phyloP scores from a whole-genome alignment of 2,329 filamentous ascomycete species.

The Zymoseptoria crescenta region DNA sequence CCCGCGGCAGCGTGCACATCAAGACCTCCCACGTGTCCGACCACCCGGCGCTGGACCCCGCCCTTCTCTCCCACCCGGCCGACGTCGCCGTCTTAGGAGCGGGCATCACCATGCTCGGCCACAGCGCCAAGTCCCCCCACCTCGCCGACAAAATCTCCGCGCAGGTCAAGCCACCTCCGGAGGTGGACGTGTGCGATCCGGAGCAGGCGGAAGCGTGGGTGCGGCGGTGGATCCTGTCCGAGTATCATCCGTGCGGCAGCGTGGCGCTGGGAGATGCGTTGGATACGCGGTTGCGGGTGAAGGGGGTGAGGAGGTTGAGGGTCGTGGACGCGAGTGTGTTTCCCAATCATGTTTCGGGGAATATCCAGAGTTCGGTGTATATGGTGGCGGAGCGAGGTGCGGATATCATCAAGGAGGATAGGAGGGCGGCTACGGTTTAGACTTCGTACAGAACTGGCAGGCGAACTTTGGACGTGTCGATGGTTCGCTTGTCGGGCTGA shows the following conservation, averaged over 20 bases:
- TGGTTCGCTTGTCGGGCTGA: background rate
- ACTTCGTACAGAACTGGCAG: background rate
- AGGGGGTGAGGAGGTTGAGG: constrained; percentile 31
- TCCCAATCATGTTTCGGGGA: constrained; percentile 24
- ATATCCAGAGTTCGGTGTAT: constrained; percentile 25
- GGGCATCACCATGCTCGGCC: constrained; percentile 33
- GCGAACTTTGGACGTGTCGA: background rate
- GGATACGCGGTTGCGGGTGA: constrained; percentile 30
- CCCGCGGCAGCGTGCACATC: constrained; percentile 23
- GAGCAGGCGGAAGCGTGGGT: constrained; percentile 23
- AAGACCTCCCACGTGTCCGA: constrained; percentile 12
- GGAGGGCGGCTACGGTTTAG: background rate
- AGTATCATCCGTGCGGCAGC: constrained; percentile 33
- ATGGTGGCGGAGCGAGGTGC: constrained; percentile 27
- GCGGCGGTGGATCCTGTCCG: constrained; percentile 19
- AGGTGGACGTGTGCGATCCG: constrained; percentile 18
- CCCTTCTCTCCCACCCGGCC: constrained; percentile 36
- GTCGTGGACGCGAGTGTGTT: constrained; percentile 32
- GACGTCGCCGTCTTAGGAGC: constrained; percentile 37
- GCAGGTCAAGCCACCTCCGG: constrained; percentile 27
- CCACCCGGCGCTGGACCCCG: constrained; percentile 21
- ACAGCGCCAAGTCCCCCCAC: constrained; percentile 37
- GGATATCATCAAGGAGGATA: constrained; percentile 28
- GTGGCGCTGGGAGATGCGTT: constrained; percentile 38
- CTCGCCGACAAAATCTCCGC: constrained; percentile 36